Evolutionary conservation across 257 asterid genomes (phyloP).

Genomic region (Nicotiana tabacum): DNA sequence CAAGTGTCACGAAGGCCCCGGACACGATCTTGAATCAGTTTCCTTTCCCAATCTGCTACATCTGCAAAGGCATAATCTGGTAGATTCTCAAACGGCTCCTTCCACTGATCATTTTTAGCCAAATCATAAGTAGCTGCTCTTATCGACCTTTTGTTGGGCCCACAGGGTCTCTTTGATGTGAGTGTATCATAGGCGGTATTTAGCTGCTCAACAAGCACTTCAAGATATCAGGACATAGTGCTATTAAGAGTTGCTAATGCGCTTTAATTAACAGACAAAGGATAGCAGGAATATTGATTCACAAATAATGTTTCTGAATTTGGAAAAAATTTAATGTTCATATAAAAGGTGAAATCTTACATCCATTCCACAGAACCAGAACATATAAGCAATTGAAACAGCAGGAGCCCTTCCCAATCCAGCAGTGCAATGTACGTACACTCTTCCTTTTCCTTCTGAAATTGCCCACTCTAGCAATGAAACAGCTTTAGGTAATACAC

Average conservation of each 20-base stretch:
- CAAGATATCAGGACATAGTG: not conserved
- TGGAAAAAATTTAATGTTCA: not conserved
- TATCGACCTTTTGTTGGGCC: constrained; percentile 75
- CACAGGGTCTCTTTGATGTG: constrained; percentile 81
- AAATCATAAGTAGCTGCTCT: constrained; percentile 87
- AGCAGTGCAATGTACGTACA: constrained; percentile 88
- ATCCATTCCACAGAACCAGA: constrained; percentile 77
- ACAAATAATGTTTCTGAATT: not conserved
- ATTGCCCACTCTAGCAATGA: constrained; percentile 70
- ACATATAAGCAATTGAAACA: constrained; percentile 87
- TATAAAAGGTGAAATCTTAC: constrained; percentile 32
- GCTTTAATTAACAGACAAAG: not conserved
- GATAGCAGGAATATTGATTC: not conserved
- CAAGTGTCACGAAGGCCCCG: constrained; percentile 53
- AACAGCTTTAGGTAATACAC: constrained; percentile 67
- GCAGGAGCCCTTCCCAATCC: constrained; percentile 98
- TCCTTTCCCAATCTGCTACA: constrained; percentile 80
- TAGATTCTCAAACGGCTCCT: constrained; percentile 79
- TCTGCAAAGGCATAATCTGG: constrained; percentile 65
- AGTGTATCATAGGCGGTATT: constrained; percentile 54
- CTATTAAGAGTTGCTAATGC: not conserved
- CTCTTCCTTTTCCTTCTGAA: constrained; percentile 75
- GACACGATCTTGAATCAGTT: constrained; percentile 64
- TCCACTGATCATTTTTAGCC: constrained; percentile 66
- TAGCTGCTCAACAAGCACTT: constrained; percentile 43